Percentiles rank a stretch among this genome's conserved stretches.
These are phyloP conservation scores for Leccinum huronense DNA, from an alignment of 1,284 basidiomycete species.

Conservation along the genomic window DNA sequence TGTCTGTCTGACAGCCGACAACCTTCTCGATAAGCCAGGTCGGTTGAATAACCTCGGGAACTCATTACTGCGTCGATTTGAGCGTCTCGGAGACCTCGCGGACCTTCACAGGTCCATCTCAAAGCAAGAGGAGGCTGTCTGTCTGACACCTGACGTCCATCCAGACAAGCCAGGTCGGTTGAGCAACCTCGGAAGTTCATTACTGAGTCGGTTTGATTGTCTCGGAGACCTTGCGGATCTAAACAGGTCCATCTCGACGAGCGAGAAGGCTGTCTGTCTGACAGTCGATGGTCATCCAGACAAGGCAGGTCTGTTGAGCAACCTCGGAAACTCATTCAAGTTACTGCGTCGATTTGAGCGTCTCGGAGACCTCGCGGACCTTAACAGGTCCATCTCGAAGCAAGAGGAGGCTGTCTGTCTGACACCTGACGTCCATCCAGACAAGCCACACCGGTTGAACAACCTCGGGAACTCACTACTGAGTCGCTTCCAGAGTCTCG, in stretches of 20 bases:
- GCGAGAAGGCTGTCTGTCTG: background rate
- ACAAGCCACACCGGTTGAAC: background rate
- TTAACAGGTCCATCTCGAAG: background rate
- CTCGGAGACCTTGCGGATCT: background rate
- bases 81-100: background rate
- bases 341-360: background rate
- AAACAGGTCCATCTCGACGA: background rate
- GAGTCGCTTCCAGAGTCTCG: background rate
- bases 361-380: background rate
- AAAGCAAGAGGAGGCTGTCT: background rate
- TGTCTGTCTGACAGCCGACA: background rate
- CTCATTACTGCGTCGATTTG: background rate
- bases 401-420: background rate
- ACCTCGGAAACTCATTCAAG: background rate
- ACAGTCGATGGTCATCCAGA: no score
- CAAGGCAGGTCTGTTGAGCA: background rate
- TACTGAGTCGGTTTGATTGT: background rate
- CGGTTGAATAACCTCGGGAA: background rate
- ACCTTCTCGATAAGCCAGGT: background rate
- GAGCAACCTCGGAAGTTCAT: background rate
- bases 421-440: background rate
- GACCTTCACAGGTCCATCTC: background rate
- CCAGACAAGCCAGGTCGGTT: background rate
- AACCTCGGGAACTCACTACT: no score
- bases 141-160: background rate